A percentile compares a stretch with the other conserved stretches of the same genome.
Evolutionary conservation across 345 rosid genomes (phyloP).

Genomic region (Gossypium rotundifolium): DNA sequence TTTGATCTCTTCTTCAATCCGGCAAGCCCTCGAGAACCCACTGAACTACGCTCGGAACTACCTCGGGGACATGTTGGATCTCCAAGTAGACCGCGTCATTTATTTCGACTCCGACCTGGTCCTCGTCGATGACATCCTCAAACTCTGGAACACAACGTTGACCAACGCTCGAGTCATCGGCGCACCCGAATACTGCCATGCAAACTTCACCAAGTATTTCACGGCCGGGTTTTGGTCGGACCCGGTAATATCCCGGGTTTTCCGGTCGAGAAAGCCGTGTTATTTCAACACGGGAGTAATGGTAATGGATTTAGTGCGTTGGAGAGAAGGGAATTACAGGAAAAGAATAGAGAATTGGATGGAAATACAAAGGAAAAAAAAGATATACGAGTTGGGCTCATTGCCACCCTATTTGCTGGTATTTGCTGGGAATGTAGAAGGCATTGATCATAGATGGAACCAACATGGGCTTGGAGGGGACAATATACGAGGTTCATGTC

Average conservation of each 20-base stretch:
- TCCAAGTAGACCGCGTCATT: slow-evolving; percentile 76
- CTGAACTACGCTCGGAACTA: slow-evolving; percentile 86
- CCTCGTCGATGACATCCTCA: slow-evolving; percentile 71
- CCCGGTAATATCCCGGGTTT: slow-evolving; percentile 55
- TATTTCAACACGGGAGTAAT: slow-evolving; percentile 96
- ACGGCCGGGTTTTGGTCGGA: slow-evolving; percentile 78
- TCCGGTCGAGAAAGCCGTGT: slow-evolving; percentile 55
- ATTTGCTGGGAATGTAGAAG: slow-evolving; percentile 74
- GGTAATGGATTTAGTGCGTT: slow-evolving; percentile 77
- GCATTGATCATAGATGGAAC: slow-evolving; percentile 84
- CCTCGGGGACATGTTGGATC: slow-evolving; percentile 72
- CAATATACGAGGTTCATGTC: slow-evolving; percentile 77
- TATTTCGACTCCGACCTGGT: slow-evolving; percentile 89
- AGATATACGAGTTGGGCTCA: slow-evolving; percentile 87
- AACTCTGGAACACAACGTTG: slow-evolving; percentile 61
- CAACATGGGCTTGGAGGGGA: slow-evolving; percentile 98
- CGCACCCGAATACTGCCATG: slow-evolving; percentile 97
- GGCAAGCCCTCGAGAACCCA: slow-evolving; percentile 84
- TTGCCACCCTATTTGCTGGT: slow-evolving; percentile 84
- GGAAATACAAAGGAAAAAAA: slow-evolving; percentile 57
- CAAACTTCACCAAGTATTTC: slow-evolving; percentile 86
- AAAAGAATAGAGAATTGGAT: slow-evolving; percentile 76
- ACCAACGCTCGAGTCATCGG: slow-evolving; percentile 63
- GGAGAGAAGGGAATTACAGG: slow-evolving; percentile 73
- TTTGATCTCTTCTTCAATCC: slow-evolving; percentile 75